Base-by-base conservation (phyloP, 306 rosid species). In the Adenanthera pavonina region DNA sequence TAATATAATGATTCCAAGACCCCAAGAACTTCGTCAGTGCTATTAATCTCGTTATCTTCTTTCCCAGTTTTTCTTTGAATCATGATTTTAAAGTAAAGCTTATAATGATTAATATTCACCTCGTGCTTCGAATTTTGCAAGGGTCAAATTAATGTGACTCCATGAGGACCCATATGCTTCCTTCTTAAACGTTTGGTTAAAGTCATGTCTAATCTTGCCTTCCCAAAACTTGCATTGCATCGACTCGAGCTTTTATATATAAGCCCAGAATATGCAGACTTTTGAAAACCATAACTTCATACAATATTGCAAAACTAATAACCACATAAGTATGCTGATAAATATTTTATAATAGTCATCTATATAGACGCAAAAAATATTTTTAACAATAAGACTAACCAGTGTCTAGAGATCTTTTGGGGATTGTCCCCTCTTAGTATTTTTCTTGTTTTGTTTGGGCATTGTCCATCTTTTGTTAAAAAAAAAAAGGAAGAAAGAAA, bases 151-250 rank as follows among this genome's bases (percentile, higher is more conserved):
- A 77, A 47, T 81, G 84, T 62, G 79, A 77, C 85, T 80, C 66
- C 78, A 30, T 62, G 53, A 82, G 87, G 90, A 56, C 90, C 88
- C 88, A 82, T 86, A 69, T 86, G 82, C 82, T 72, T 81, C 68
- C 82, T 80, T 65, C 76, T 69, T 47, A 34, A 44, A 78, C 61
- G 75, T 8, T 53, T 79, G 84, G 80, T 82, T 82, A 87, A 87
- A 84, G 82, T 81, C 70, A 41, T 51, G 77, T 78, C 77, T 34
- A 82, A 67, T 79, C 78, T 46, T 81, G 68, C 74, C 76, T 72
- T 79, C 76, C 48, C 35, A 20, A 14, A 48, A 65, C 81, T 77
- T 82, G 36, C 74, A 76, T 81, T 85, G 74, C 80, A 81, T 77
- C 78, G 77, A 35, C 38, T 68, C 20, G 46, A 43, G 70, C 53